Evolutionary conservation across 176 grass and related monocot species (phyloP), one percentile per base, ranked within the genome.

Genomic region (Triticum monococcum): DNA sequence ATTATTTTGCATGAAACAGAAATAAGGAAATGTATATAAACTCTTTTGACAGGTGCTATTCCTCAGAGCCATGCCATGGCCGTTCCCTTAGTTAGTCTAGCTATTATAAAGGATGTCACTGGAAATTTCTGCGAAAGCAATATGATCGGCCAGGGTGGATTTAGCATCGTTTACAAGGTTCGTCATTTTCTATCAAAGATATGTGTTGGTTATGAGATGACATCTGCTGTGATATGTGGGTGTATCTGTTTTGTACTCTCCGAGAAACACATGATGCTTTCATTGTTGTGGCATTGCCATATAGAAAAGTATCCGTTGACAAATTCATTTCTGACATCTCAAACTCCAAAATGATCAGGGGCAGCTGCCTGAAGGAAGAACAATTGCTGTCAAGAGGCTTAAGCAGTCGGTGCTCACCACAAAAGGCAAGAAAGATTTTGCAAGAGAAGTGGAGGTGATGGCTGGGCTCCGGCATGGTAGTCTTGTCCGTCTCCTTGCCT

Each of bases 391-490:
- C 1, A 89, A 89, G 76, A 72, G 75, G 75, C 12, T 84, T 4
- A 72, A 20, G 6, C 66, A 31, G 8, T 31, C 67, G 1, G 20
- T 32, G 4, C 33, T 48, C 1, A 36, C 4, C 2, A 52, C 59
- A 7, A 74, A 62, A 80, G 78, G 9, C 1, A 23, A 18, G 31
- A 20, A 69, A 0, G 72, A 7, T 70, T 89, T 89, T 28, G 40
- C 7, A 6, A 85, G 87, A 68, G 78, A 89, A 69, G 88, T 89
- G 2, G 14, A 81, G 35, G 46, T 89, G 18, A 89, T 89, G 83
- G 72, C 83, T 7, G 23, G 28, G 12, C 61, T 89, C 31, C 66
- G 37, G 6, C 88, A 89, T 30, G 14, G 1, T 1, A 85, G 73
- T 20, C 77, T 89, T 35, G 25, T 32, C 9, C 83, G 8, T 0